Evolutionary conservation across 2,329 filamentous ascomycete species (phyloP), one percentile per base, ranked within the genome.

Genomic region (Decorospora gaudefroyi): DNA sequence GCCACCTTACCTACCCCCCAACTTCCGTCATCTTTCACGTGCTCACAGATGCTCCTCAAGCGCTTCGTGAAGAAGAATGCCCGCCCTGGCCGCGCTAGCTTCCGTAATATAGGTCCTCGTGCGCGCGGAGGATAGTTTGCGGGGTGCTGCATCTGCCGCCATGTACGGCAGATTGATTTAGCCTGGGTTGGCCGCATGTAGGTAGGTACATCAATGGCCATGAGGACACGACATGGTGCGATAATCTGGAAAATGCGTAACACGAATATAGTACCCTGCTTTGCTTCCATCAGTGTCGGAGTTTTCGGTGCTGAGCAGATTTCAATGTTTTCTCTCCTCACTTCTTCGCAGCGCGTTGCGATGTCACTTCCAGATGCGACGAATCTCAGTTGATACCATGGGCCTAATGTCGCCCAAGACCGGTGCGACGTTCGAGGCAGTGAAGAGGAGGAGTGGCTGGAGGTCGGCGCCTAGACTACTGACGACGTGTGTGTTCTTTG

Each of bases 371-470:
- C 32, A n/a, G 19, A 60, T 63, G 61, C 61, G 53, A 29, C 57
- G 58, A 40, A 64, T 64, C 26, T 65, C 59, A 12, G 61, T 65
- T 40, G 60, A 64, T 59, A 57, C 55, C 49, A 15, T 62, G 41
- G 57, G 61, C 47, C 40, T 61, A 51, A 65, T 30, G 27, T 54
- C 53, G 26, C 51, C 52, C 7, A 55, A 46, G 16, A 51, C 42
- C 25, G 34, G 54, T 13, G 33, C 50, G 12, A 40, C 43, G 7
- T 62, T 60, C 37, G 49, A 42, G 21, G 34, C 47, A 3, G 51
- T 49, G n/a, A 64, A 51, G 37, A 54, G 47, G 35, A 45, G 47
- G 34, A 48, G 19, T 13, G 33, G 34, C 2, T 63, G 61, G 61
- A 61, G 44, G 36, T 56, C 59, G 3, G 40, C 57, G 25, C 58